These are phyloP conservation scores for Mortierella sp. DNA, from an alignment of 371 early-diverging fungal genomes.

Conservation along the genomic window DNA sequence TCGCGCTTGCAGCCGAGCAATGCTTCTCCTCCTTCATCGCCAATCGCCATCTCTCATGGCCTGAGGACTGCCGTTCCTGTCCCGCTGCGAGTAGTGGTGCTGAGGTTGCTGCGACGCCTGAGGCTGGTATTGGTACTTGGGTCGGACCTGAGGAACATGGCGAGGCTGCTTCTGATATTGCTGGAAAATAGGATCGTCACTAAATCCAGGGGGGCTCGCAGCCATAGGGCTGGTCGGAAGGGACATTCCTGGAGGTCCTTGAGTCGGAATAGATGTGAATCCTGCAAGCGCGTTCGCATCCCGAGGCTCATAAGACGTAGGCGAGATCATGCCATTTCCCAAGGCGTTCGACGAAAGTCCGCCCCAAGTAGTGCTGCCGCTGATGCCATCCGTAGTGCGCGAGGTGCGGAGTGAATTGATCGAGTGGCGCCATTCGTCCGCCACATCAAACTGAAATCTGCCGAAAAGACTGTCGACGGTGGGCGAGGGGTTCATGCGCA, in stretches of 20 bases:
- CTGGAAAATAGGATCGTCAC: constrained; percentile 20
- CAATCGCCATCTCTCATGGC: constrained; percentile 23
- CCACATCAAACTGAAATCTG: constrained; percentile 45
- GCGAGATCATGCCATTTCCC: constrained; percentile 52
- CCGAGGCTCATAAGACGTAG: constrained; percentile 26
- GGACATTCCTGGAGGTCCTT: constrained; percentile 27
- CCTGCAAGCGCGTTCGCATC: constrained; percentile 24
- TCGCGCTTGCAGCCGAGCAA: not conserved
- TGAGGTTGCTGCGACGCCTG: constrained; percentile 23
- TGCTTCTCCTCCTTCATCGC: constrained; percentile 25
- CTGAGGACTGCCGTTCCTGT: constrained; percentile 13
- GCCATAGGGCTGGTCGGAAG: constrained; percentile 19
- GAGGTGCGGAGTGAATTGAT: constrained; percentile 42
- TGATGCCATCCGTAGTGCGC: constrained; percentile 12
- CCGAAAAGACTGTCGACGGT: constrained; percentile 54
- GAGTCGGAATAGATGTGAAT: constrained; percentile 29
- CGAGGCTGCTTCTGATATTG: constrained; percentile 23
- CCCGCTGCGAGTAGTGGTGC: constrained; percentile 18
- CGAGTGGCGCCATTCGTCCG: constrained; percentile 55
- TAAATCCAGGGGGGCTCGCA: constrained; percentile 14
- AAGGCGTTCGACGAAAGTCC: constrained; percentile 27
- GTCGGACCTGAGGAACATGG: constrained; percentile 22
- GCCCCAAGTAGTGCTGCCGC: constrained; percentile 39
- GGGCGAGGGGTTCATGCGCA: constrained; percentile 26
- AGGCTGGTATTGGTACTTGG: constrained; percentile 37